Percentiles rank a stretch among this genome's conserved stretches.
These are phyloP conservation scores for Daldinia eschscholtzii DNA, from an alignment of 2,329 filamentous ascomycete genomes.

Conservation along the genomic window DNA sequence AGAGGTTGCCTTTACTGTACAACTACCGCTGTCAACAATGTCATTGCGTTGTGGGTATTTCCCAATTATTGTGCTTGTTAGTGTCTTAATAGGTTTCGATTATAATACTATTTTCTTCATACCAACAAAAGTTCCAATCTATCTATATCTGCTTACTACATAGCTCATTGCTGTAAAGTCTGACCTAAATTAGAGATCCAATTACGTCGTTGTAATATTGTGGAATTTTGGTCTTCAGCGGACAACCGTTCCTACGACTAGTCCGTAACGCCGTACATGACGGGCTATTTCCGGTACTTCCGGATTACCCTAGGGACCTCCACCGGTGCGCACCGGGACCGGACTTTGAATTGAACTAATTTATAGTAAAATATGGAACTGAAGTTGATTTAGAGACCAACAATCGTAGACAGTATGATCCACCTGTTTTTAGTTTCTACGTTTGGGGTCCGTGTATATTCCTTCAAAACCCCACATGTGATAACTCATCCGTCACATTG, in stretches of 20 bases:
- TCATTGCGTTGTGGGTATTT: neutral
- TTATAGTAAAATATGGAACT: slow-evolving; percentile 16
- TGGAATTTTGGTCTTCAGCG: neutral
- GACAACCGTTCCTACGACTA: slow-evolving; percentile 2
- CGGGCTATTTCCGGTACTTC: slow-evolving; percentile 33
- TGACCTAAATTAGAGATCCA: neutral
- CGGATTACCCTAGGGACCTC: slow-evolving; percentile 26
- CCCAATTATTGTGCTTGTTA: neutral
- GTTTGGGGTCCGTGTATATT: slow-evolving; percentile 3
- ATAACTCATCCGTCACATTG: neutral
- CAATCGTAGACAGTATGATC: neutral
- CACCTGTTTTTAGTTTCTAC: neutral
- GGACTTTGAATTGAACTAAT: slow-evolving; percentile 1
- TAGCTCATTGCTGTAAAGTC: neutral
- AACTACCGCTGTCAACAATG: neutral
- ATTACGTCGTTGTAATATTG: slow-evolving; percentile 9
- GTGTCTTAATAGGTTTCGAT: neutral
- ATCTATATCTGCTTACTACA: slow-evolving; percentile 8
- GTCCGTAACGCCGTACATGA: slow-evolving; percentile 20
- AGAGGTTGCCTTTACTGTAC: neutral
- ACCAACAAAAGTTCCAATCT: neutral
- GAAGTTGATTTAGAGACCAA: slow-evolving; percentile 13
- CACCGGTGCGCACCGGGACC: slow-evolving; percentile 11
- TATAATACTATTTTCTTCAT: neutral
- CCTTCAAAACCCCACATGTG: neutral